Conservation (phyloP, 1,139 yeast species). For the Scheffersomyces segobiensis region DNA sequence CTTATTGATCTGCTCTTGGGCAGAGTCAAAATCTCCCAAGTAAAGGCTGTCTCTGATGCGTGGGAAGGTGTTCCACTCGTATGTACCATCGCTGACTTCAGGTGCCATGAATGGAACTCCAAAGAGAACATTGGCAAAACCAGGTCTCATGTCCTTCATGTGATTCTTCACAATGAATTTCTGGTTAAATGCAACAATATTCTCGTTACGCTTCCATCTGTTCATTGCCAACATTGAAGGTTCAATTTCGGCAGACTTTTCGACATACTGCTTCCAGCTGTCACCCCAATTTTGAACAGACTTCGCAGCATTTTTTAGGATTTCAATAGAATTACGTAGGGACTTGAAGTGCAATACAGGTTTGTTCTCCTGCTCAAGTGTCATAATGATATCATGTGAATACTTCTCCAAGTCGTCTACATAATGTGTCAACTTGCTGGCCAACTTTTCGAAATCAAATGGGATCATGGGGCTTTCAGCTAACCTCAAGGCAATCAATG, state of each 20-base stretch:
- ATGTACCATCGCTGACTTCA: conserved; percentile 20
- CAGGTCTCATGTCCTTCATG: conserved; percentile 53
- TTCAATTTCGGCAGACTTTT: conserved; percentile 48
- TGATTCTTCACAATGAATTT: conserved; percentile 37
- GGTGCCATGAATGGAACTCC: conserved; percentile 73
- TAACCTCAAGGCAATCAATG: conserved; percentile 53
- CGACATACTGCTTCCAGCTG: conserved; percentile 53
- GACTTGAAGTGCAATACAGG: conserved; percentile 27
- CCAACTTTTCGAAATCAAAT: conserved; percentile 55
- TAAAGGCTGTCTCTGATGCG: conserved; percentile 65
- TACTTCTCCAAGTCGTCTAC: conserved; percentile 51
- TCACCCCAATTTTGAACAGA: conserved; percentile 44
- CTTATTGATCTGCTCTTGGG: conserved; percentile 55
- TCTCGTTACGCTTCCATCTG: conserved; percentile 80
- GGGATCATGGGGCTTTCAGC: conserved; percentile 81
- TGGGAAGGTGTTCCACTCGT: conserved; percentile 73
- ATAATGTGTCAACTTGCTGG: conserved; percentile 44
- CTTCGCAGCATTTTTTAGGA: conserved; percentile 22
- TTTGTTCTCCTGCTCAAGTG: conserved; percentile 14
- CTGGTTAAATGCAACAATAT: conserved; percentile 58
- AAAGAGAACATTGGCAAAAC: conserved; percentile 67
- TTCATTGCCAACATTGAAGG: conserved; percentile 69
- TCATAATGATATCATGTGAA: conserved; percentile 24
- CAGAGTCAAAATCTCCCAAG: conserved; percentile 49
- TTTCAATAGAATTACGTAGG: conserved; percentile 24